A percentile compares a stretch with the other conserved stretches of the same genome.
phyloP scores from a whole-genome alignment of 106 monocot genomes.

The Dioscorea zingiberensis region DNA sequence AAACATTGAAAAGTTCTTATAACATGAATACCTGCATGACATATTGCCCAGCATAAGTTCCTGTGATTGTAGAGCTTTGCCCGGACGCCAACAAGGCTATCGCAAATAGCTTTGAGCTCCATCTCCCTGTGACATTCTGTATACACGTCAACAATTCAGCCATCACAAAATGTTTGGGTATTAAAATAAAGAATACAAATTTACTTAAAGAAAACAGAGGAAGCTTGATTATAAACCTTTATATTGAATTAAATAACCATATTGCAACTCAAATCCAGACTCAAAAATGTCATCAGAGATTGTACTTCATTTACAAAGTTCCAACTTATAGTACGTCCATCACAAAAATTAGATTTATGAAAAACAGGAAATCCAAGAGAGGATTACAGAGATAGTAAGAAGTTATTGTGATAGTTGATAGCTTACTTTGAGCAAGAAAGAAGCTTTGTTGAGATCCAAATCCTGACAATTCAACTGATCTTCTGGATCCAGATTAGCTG shows the following conservation, averaged over 20 bases:
- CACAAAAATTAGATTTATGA: too few relatives aligned
- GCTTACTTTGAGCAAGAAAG: constrained; percentile 78
- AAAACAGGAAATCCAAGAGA: background rate
- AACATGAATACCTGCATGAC: constrained; percentile 80
- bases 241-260: too few relatives aligned
- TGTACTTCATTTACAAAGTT: background rate
- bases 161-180: background rate
- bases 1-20: background rate
- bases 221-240: too few relatives aligned
- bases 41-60: constrained; percentile 99
- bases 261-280: too few relatives aligned
- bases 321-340: background rate
- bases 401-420: background rate
- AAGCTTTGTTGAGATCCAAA: constrained; percentile 91
- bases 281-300: background rate
- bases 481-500: constrained; percentile 43
- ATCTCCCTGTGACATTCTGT: constrained; percentile 85
- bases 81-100: constrained; percentile 91
- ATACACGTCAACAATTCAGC: background rate
- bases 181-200: too few relatives aligned
- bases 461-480: constrained; percentile 64
- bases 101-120: constrained; percentile 93
- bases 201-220: too few relatives aligned
- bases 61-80: constrained; percentile 96
- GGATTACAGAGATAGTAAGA: background rate